phyloP scores from a whole-genome alignment of 495 filamentous ascomycete species.

The Penicillium malachiteum region DNA sequence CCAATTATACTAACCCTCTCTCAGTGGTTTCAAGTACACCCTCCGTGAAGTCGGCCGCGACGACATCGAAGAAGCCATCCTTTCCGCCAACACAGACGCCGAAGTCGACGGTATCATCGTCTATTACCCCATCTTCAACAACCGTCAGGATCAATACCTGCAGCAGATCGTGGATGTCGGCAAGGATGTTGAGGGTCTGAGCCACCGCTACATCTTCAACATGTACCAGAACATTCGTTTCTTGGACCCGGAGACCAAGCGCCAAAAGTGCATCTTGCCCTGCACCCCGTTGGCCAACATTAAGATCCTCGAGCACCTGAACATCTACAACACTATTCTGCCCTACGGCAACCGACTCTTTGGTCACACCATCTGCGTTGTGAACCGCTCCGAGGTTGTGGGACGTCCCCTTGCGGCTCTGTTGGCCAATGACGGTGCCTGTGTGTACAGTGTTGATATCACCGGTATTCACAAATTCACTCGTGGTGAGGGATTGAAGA shows the following conservation, averaged over 20 bases:
- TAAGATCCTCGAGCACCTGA: constrained; percentile 93
- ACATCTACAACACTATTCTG: constrained; percentile 94
- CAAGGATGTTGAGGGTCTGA: constrained; percentile 96
- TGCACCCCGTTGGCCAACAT: constrained; percentile 94
- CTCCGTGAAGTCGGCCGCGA: constrained; percentile 81
- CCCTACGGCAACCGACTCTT: constrained; percentile 91
- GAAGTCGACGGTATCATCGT: constrained; percentile 90
- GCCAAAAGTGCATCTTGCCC: constrained; percentile 85
- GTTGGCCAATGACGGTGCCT: constrained; percentile 92
- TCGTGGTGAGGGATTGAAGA: constrained; percentile 78
- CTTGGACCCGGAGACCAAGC: constrained; percentile 72
- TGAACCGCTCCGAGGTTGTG: constrained; percentile 94
- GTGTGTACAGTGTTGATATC: constrained; percentile 91
- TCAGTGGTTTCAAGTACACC: constrained; percentile 84
- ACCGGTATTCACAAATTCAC: constrained; percentile 91
- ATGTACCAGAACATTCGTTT: constrained; percentile 99
- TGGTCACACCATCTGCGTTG: constrained; percentile 87
- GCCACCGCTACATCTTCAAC: constrained; percentile 93
- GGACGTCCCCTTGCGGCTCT: constrained; percentile 91
- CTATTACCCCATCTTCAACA: constrained; percentile 96
- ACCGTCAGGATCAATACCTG: constrained; percentile 83
- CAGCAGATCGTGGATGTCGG: constrained; percentile 86
- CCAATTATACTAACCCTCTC: constrained; percentile 11
- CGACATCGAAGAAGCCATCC: constrained; percentile 79
- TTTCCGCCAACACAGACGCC: constrained; percentile 76